Conservation (phyloP, 139 green algal genomes). For the Chlamydomonas urium region DNA sequence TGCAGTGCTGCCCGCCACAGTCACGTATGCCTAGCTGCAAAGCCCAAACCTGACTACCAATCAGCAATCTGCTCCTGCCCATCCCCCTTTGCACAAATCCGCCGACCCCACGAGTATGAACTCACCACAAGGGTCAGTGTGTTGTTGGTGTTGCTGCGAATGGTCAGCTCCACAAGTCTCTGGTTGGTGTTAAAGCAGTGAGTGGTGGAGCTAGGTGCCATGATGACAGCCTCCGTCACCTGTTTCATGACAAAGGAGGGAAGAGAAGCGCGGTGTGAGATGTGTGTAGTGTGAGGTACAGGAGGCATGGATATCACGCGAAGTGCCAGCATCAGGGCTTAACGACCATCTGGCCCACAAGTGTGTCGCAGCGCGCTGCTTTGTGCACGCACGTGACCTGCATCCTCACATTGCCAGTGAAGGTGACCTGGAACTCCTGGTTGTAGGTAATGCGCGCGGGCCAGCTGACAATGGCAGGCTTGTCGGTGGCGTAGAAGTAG, state of each 20-base stretch:
- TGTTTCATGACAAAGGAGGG: not conserved
- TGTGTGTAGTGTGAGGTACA: too few species aligned
- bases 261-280: not conserved
- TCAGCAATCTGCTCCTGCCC: too few species aligned
- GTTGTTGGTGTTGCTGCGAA: not conserved
- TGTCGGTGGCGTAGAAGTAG: conserved; percentile 14
- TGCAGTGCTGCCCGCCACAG: too few species aligned
- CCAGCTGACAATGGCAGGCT: not conserved
- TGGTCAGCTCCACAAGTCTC: conserved; percentile 22
- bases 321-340: too few species aligned
- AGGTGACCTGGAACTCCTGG: not conserved
- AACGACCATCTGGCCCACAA: too few species aligned
- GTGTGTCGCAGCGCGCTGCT: too few species aligned
- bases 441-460: not conserved
- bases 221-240: conserved; percentile 22
- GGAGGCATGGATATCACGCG: too few species aligned
- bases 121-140: not conserved
- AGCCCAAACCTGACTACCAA: too few species aligned
- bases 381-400: conserved; percentile 6
- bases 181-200: conserved; percentile 40
- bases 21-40: too few species aligned
- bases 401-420: not conserved
- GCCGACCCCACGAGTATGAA: too few species aligned
- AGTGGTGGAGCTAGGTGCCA: conserved; percentile 27
- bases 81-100: too few species aligned